phyloP scores from a whole-genome alignment of 2,329 filamentous ascomycete genomes.

The Penicillium occitanis region DNA sequence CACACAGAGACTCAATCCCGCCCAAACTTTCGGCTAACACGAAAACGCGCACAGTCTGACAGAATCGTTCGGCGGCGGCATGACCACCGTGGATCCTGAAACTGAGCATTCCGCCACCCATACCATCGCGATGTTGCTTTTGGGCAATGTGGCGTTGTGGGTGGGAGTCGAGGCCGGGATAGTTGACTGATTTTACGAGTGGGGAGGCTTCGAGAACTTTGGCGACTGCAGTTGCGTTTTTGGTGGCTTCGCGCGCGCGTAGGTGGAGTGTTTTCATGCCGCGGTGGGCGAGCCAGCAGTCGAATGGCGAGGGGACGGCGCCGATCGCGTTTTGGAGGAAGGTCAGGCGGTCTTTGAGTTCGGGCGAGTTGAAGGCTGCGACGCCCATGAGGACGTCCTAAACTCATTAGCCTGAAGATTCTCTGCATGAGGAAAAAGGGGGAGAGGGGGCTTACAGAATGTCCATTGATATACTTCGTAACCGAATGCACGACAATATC shows the following conservation, averaged over 20 bases:
- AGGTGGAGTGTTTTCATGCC: constrained; percentile 96
- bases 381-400: constrained; percentile 95
- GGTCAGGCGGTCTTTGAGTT: constrained; percentile 70
- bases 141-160: constrained; percentile 79
- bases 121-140: constrained; percentile 88
- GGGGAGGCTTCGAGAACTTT: constrained; percentile 73
- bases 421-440: not conserved
- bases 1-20: constrained; percentile 86
- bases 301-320: constrained; percentile 89
- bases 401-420: constrained; percentile 16
- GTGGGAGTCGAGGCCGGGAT: constrained; percentile 86
- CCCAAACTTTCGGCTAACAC: constrained; percentile 90
- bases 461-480: constrained; percentile 99
- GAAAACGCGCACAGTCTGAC: constrained; percentile 83
- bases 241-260: constrained; percentile 78
- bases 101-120: constrained; percentile 96
- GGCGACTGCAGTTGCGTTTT: constrained; percentile 78
- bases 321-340: constrained; percentile 98
- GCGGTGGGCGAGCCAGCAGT: constrained; percentile 96
- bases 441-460: constrained; percentile 53
- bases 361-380: constrained; percentile 87
- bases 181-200: constrained; percentile 87
- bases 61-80: constrained; percentile 85
- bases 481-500: constrained; percentile 97
- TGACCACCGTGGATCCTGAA: constrained; percentile 91